Evolutionary conservation across 331 rosid genomes (phyloP).

Genomic region (Phaseolus coccineus): DNA sequence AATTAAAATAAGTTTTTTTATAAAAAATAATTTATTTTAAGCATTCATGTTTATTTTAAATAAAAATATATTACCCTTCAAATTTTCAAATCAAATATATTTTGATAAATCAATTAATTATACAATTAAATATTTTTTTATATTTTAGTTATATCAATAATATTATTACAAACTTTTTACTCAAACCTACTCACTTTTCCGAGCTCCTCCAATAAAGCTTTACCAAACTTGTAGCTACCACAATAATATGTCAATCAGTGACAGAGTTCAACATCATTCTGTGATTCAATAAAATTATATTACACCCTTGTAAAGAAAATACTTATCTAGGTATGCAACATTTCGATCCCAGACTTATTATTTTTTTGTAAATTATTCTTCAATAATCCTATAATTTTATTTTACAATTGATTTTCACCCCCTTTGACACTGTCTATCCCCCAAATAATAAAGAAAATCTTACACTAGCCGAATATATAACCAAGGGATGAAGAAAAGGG

Average conservation of each 20-base stretch:
- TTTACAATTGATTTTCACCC: conserved; percentile 41
- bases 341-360: conserved; percentile 30
- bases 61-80: no score
- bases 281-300: conserved; percentile 41
- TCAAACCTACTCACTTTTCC: no score
- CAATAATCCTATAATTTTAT: conserved; percentile 46
- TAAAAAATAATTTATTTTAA: no score
- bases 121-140: no score
- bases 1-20: no score
- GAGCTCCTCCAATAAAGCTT: no score
- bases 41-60: no score
- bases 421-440: conserved; percentile 35
- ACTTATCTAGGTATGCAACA: conserved; percentile 30
- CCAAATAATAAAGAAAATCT: conserved; percentile 39
- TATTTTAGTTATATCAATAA: no score
- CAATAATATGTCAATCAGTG: conserved; percentile 26
- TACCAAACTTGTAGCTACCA: neutral
- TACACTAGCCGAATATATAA: conserved; percentile 37
- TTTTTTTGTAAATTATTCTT: conserved; percentile 34
- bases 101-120: no score
- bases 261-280: conserved; percentile 30
- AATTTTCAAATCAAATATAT: no score
- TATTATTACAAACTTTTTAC: no score
- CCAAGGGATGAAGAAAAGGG: conserved; percentile 41
- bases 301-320: conserved; percentile 3